phyloP scores from a whole-genome alignment of 345 rosid genomes.

The Garcia nutans region DNA sequence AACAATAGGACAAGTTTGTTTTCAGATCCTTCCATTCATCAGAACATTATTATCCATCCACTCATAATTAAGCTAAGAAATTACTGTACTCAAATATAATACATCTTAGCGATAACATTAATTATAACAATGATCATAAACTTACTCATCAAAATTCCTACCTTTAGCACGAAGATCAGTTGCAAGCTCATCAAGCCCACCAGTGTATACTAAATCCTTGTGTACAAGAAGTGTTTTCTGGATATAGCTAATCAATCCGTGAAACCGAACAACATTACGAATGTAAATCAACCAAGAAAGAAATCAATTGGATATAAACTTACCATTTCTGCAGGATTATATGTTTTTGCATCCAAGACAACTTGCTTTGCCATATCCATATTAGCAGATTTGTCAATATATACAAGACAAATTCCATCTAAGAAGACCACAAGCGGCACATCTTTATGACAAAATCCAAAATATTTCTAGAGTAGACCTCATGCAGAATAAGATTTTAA shows the following conservation, averaged over 20 bases:
- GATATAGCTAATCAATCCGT: too few species aligned
- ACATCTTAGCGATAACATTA: background rate
- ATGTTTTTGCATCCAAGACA: conserved; percentile 83
- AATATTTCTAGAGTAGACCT: too few species aligned
- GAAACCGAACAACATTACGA: too few species aligned
- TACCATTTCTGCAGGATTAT: conserved; percentile 99
- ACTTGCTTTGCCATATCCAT: conserved; percentile 75
- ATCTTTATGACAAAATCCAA: conserved; percentile 8
- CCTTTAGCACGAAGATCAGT: conserved; percentile 65
- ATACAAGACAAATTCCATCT: conserved; percentile 99
- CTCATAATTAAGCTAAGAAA: too few species aligned
- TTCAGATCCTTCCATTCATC: background rate
- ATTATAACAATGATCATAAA: too few species aligned
- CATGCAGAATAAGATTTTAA: conserved; percentile 10
- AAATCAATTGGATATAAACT: background rate
- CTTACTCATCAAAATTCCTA: conserved; percentile 17
- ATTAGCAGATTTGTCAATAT: conserved; percentile 83
- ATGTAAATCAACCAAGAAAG: too few species aligned
- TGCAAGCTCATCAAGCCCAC: conserved; percentile 54
- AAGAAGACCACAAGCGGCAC: conserved; percentile 7
- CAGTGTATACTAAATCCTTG: conserved; percentile 65
- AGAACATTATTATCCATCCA: too few species aligned
- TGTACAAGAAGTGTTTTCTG: conserved; percentile 98
- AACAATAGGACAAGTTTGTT: too few species aligned
- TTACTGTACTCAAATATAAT: too few species aligned